phyloP scores from a whole-genome alignment of 164 flowering plant genomes.

The Cinnamomum chago region DNA sequence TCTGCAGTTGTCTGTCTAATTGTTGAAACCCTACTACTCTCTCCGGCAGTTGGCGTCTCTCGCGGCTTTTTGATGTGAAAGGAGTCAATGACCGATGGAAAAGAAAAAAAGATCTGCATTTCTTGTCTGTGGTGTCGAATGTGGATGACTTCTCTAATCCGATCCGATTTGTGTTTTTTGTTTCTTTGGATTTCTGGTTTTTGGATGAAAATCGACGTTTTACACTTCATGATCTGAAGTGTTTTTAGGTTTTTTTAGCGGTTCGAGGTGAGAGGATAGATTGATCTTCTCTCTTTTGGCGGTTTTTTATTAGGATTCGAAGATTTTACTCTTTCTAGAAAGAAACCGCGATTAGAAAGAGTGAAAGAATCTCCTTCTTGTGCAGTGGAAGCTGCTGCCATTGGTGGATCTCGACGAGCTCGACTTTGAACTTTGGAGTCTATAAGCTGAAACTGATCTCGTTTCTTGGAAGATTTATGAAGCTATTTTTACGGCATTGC shows the following conservation, averaged over 20 bases:
- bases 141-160: not conserved
- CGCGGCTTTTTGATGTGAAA: slow-evolving; percentile 14
- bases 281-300: too few species aligned
- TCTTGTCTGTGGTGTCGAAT: not conserved
- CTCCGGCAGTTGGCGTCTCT: not conserved
- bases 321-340: too few species aligned
- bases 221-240: too few species aligned
- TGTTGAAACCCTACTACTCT: not conserved
- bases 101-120: not conserved
- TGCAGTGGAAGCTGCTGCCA: too few species aligned
- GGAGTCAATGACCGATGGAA: not conserved
- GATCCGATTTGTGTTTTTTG: not conserved
- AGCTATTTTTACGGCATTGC: not conserved
- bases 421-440: not conserved
- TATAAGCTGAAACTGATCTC: not conserved
- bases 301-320: too few species aligned
- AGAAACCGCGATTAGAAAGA: too few species aligned
- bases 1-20: not conserved
- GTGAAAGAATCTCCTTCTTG: too few species aligned
- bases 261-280: too few species aligned
- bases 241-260: too few species aligned
- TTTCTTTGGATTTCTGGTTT: not conserved
- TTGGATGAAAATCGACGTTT: not conserved
- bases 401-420: too few species aligned
- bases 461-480: not conserved